Evolutionary conservation across 129 eudicot genomes (phyloP), one percentile per base, ranked within the genome.

Genomic region (Daucus carota): DNA sequence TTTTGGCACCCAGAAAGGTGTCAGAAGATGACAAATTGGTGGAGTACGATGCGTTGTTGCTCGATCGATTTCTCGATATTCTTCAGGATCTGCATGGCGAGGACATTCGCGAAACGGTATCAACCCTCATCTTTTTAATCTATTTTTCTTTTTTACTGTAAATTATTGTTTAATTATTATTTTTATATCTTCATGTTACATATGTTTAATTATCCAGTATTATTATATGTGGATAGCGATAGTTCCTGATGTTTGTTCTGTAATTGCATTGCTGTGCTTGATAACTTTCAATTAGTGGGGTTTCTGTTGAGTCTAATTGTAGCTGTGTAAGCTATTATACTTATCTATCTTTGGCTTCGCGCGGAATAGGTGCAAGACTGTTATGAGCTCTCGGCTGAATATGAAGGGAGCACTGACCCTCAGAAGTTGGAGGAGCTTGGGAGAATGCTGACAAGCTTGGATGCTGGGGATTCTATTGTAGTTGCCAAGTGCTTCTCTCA

Each of bases 21-120:
- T 90, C 96, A 9, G 91, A 88, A 60, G 93, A 90, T 79, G 96
- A 90, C 70, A 90, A 90, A 76, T 73, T 90, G 70, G 93, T 90
- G 50, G 96, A 90, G 84, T 88, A 86, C 74, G 96, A 90, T 78
- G 96, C 96, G 74, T 72, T 90, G 70, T 75, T 90, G 70, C 76
- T 90, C 76, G 96, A 90, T 81, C 93, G 96, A 8, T 90, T 90
- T 85, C 96, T 90, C 2, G 93, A 90, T 68, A 90, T 88, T 80
- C 91, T 90, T 73, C 91, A 90, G 48, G 86, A 83, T 65, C 83
- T 90, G 82, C 93, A 90, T 80, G 96, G 96, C 1, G 82, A 88
- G 31, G 93, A 86, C 5, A 86, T 90, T 75, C 82, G 89, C 45
- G 87, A 88, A 81, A 84, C 96, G 79, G 96, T 90, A 84, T 40